These are phyloP conservation scores for Carpinus viminea DNA, from an alignment of 306 rosid species.

Conservation along the genomic window DNA sequence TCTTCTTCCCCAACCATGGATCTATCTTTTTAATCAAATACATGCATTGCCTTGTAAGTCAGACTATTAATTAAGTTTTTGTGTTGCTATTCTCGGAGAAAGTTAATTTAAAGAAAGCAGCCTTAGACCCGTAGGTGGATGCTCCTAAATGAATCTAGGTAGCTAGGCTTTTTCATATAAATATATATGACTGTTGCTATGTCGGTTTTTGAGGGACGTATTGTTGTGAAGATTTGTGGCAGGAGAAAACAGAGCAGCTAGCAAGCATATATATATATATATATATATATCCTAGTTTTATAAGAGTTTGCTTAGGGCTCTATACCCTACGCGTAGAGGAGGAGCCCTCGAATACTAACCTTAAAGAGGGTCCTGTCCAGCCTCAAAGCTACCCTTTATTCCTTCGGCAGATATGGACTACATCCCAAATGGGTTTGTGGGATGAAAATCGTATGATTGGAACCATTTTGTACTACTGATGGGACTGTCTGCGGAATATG, in stretches of 20 bases:
- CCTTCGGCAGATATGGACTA: slow-evolving; percentile 36
- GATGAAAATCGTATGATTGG: slow-evolving; percentile 4
- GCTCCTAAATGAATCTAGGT: slow-evolving; percentile 14
- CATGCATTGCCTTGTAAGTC: background rate
- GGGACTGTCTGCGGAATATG: slow-evolving; percentile 7
- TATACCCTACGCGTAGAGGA: background rate
- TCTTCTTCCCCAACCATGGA: no score
- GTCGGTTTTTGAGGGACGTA: slow-evolving; percentile 12
- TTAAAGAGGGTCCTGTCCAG: background rate
- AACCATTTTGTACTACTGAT: slow-evolving; percentile 2
- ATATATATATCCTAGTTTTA: background rate
- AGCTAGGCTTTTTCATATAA: slow-evolving; percentile 7
- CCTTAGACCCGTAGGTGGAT: background rate
- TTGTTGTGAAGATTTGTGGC: slow-evolving; percentile 22
- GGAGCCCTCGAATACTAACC: background rate
- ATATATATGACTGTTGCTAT: background rate
- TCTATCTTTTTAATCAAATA: background rate
- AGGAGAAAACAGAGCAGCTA: background rate
- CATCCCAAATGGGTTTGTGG: background rate
- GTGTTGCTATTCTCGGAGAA: background rate
- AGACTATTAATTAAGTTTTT: background rate
- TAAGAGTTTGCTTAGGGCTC: no score
- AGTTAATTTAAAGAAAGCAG: background rate
- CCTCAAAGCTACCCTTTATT: slow-evolving; percentile 22
- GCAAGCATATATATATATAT: no score